Conservation (phyloP, 768 basidiomycete genomes). For the Mycena indigotica region DNA sequence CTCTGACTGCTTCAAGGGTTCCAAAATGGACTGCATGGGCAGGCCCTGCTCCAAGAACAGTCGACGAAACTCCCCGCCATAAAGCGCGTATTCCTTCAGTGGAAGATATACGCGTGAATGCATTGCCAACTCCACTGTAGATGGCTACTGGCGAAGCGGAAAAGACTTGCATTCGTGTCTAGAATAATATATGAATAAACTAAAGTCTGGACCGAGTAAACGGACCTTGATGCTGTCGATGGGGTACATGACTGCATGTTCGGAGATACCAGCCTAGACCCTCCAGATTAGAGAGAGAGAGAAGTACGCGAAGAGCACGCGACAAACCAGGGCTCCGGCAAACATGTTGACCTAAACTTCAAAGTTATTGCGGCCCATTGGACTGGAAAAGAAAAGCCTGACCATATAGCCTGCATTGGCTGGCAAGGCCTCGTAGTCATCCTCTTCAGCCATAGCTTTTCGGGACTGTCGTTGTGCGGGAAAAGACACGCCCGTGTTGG, state of each 20-base stretch:
- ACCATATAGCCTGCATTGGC: constrained; percentile 21
- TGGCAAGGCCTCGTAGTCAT: constrained; percentile 23
- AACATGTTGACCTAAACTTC: constrained; percentile 85
- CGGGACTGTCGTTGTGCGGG: background rate
- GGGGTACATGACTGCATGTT: constrained; percentile 99
- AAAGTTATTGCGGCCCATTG: constrained; percentile 6
- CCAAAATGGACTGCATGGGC: constrained; percentile 99
- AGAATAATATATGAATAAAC: constrained; percentile 9
- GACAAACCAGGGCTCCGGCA: constrained; percentile 88
- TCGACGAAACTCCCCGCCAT: constrained; percentile 96
- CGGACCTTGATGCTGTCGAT: constrained; percentile 96
- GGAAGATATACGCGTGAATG: constrained; percentile 88
- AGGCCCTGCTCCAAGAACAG: constrained; percentile 94
- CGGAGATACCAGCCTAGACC: constrained; percentile 93
- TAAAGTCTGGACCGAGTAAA: constrained; percentile 12
- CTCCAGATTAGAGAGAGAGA: no score
- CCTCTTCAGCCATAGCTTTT: constrained; percentile 19
- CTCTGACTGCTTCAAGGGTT: constrained; percentile 92
- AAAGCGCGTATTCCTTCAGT: constrained; percentile 90
- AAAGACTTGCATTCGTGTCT: constrained; percentile 99
- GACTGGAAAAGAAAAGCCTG: background rate
- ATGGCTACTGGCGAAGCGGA: constrained; percentile 81
- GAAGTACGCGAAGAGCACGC: constrained; percentile 7
- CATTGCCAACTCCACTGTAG: constrained; percentile 88
- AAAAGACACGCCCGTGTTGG: constrained; percentile 9